These are phyloP conservation scores for Phytophthora sp. DNA, from an alignment of 352 stramenopile species.

Conservation along the genomic window DNA sequence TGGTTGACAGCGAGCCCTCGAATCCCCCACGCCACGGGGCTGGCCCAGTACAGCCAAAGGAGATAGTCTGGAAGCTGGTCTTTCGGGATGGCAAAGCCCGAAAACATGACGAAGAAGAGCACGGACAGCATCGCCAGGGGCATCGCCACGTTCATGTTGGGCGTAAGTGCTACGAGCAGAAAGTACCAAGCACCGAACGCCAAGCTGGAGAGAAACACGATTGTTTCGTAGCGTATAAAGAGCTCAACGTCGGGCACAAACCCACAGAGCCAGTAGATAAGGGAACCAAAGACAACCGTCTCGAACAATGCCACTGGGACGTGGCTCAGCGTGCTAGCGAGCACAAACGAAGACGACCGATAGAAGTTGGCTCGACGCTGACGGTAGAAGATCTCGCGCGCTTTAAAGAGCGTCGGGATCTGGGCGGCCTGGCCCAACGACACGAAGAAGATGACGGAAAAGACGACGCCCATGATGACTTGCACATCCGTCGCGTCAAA, in stretches of 20 bases:
- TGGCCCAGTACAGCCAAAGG: constrained; percentile 53
- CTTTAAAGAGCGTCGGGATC: too few relatives aligned
- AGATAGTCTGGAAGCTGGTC: constrained; percentile 54
- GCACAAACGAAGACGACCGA: constrained; percentile 74
- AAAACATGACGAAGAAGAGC: constrained; percentile 56
- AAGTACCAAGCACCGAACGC: constrained; percentile 56
- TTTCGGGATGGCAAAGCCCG: constrained; percentile 55
- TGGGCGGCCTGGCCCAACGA: constrained; percentile 70
- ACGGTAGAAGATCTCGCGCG: too few relatives aligned
- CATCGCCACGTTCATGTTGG: constrained; percentile 50
- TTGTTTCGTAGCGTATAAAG: constrained; percentile 48
- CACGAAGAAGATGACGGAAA: constrained; percentile 81
- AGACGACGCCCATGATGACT: constrained; percentile 85
- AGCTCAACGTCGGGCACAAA: constrained; percentile 42
- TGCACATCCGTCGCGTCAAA: constrained; percentile 46
- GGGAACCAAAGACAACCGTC: constrained; percentile 61
- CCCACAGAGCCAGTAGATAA: too few relatives aligned
- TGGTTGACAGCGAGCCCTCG: constrained; percentile 44
- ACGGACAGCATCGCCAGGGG: too few relatives aligned
- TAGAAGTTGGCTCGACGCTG: constrained; percentile 56
- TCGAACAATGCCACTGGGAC: constrained; percentile 59
- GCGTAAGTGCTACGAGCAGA: constrained; percentile 40
- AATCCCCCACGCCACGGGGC: constrained; percentile 49
- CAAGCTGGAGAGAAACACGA: constrained; percentile 57
- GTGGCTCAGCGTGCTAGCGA: too few relatives aligned